Evolutionary conservation across 345 rosid species (phyloP), one percentile per base, ranked within the genome.

Genomic region (Populus euphratica): DNA sequence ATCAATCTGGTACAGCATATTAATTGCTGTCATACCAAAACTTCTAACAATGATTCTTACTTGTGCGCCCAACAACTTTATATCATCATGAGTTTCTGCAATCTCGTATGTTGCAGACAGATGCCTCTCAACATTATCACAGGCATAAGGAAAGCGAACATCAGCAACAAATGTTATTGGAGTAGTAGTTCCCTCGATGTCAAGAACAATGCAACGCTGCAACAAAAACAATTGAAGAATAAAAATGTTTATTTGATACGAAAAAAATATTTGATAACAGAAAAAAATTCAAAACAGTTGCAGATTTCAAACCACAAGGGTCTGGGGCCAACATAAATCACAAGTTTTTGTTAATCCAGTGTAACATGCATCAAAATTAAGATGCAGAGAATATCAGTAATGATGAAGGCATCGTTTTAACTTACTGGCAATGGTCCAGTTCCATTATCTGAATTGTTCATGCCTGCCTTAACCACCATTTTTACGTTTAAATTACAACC

Each of bases 161-260:
- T 96, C 98, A 8, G 89, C 82, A 80, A 94, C 99, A 79, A 92
- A 96, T 38, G 97, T 87, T 84, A 96, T 96, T 56, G 98, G 98
- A 17, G 98, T 92, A 2, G 99, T 94, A 77, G 97, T 96, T 80
- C 99, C 99, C 87, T 94, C 99, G 47, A 94, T 94, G 86, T 94
- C 99, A 56, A 96, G 98, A 81, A 96, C 91, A 84, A 96, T 77
- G 84, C 87, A 96, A 69, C 79, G 83, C 99, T 94, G 93, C 86
- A 79, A 82, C 74, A 84, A 80, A 80, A 83, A 18, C 68, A 72
- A 38, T 68, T 74, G 43, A 74, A 82, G 43, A 59, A 44, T 72
- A 69, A 59, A 73, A 67, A 23, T 31, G n/a, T 5, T 69, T 44
- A 17, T 62, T 50, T 44, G 17, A 73, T 7, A 56, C 9, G 63